Evolutionary conservation across 148 eudicot species (phyloP), one percentile per base, ranked within the genome.

Genomic region (Amaranthus hypochondriacus): DNA sequence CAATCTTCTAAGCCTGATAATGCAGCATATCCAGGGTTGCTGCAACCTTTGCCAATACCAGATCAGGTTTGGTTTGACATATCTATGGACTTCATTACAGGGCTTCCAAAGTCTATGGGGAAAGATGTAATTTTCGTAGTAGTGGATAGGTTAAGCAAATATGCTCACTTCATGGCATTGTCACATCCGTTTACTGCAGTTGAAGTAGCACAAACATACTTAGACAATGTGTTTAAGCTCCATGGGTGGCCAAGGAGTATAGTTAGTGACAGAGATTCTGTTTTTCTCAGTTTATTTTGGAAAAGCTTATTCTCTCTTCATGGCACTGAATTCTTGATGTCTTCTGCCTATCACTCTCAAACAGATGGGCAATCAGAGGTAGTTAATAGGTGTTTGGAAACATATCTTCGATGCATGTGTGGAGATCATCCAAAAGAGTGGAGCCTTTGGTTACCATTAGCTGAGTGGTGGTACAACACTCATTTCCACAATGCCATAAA

Each of bases 401-500:
- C 44, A 2, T 72, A 72, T 7, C 10, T 60, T 1, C 48, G 69
- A 5, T 63, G 76, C 44, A 28, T 63, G 13, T 62, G 62, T n/a
- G 9, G 52, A 3, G 61, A 57, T 14, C 3, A 0, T 3, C 66
- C 66, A 1, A 62, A 44, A 7, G 48, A 62, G 3, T 73, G 50
- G 76, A 10, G 61, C 7, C 9, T 51, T 5, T 62, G 62, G 69
- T 3, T 63, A 5, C 51, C 76, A 4, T 43, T 64, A 0, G 69
- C 73, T 47, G 53, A 44, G 4, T 56, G 73, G 66, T 70, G 53
- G 42, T 43, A 70, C 15, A 70, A 70, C 5, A 63, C 68, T 0
- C 42, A 28, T 52, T 64, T 43, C 39, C 58, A 53, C 43, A 21
- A 50, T 4, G 10, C 69, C 42, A 6, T 9, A 14, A 5, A 53